Percentiles rank a stretch among this genome's conserved stretches.
Conservation (phyloP, 2,329 filamentous ascomycete genomes). For the Pseudogymnoascus sp. region DNA sequence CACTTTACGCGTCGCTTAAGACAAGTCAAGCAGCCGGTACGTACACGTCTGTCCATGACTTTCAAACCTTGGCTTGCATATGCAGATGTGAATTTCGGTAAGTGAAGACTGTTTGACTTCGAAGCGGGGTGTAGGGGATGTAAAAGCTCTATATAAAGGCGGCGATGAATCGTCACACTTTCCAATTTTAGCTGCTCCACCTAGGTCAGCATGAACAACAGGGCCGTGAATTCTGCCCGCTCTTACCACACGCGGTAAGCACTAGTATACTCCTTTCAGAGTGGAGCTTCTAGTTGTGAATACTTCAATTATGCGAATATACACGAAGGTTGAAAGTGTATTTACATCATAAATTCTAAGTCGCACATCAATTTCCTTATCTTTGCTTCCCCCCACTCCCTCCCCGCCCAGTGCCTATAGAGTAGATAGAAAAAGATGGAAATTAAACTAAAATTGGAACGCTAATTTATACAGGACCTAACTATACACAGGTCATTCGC, state of each 20-base stretch:
- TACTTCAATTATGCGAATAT: too few relatives aligned
- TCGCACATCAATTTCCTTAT: too few relatives aligned
- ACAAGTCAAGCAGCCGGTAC: constrained; percentile 22
- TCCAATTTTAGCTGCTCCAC: background rate
- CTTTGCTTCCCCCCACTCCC: too few relatives aligned
- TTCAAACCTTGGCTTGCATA: background rate
- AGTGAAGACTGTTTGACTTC: background rate
- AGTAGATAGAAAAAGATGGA: too few relatives aligned
- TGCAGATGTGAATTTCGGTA: background rate
- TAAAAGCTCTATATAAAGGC: background rate
- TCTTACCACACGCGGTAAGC: background rate
- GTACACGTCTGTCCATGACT: constrained; percentile 4
- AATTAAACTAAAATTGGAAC: background rate
- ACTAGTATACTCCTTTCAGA: too few relatives aligned
- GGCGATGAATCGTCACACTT: background rate
- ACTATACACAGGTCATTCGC: background rate
- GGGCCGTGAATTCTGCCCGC: background rate
- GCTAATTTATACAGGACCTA: background rate
- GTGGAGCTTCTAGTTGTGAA: too few relatives aligned
- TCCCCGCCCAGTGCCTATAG: too few relatives aligned
- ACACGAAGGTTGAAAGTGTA: too few relatives aligned
- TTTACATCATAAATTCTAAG: too few relatives aligned
- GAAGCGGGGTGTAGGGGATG: background rate
- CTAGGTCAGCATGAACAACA: background rate
- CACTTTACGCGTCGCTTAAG: constrained; percentile 20